phyloP scores from a whole-genome alignment of 1,284 basidiomycete genomes.

The Ustilago loliicola region DNA sequence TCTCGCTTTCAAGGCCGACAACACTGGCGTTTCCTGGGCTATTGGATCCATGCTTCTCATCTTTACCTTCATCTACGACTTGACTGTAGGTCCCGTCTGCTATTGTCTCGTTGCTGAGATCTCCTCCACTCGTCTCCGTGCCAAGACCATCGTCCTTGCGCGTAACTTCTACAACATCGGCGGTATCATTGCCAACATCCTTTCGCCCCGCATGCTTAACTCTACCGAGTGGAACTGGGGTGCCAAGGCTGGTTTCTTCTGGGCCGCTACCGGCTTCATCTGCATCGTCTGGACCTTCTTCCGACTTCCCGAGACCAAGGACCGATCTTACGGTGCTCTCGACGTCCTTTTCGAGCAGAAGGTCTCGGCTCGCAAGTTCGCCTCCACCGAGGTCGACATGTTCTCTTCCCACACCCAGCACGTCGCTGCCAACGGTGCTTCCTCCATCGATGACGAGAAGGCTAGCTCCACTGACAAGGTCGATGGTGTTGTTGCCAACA shows the following conservation, averaged over 20 bases:
- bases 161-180: slow-evolving; percentile 72
- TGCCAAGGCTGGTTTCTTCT: slow-evolving; percentile 71
- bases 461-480: slow-evolving; percentile 41
- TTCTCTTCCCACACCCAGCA: slow-evolving; percentile 50
- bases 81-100: slow-evolving; percentile 71
- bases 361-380: slow-evolving; percentile 70
- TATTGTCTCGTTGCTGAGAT: slow-evolving; percentile 73
- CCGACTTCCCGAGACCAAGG: slow-evolving; percentile 71
- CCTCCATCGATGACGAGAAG: slow-evolving; percentile 32
- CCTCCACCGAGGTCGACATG: slow-evolving; percentile 65
- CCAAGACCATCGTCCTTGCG: slow-evolving; percentile 74
- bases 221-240: slow-evolving; percentile 72
- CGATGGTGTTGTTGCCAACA: slow-evolving; percentile 37
- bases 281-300: slow-evolving; percentile 71
- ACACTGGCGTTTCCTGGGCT: slow-evolving; percentile 63
- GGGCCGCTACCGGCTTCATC: slow-evolving; percentile 70
- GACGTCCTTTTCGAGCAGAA: slow-evolving; percentile 71
- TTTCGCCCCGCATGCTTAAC: slow-evolving; percentile 72
- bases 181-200: slow-evolving; percentile 71
- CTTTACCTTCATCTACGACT: slow-evolving; percentile 72
- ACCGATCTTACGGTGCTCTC: slow-evolving; percentile 72
- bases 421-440: slow-evolving; percentile 9
- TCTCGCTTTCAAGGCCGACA: slow-evolving; percentile 55
- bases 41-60: slow-evolving; percentile 72
- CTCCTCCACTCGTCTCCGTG: slow-evolving; percentile 72